phyloP scores from a whole-genome alignment of 257 asterid genomes.

The Solanum microdontum region DNA sequence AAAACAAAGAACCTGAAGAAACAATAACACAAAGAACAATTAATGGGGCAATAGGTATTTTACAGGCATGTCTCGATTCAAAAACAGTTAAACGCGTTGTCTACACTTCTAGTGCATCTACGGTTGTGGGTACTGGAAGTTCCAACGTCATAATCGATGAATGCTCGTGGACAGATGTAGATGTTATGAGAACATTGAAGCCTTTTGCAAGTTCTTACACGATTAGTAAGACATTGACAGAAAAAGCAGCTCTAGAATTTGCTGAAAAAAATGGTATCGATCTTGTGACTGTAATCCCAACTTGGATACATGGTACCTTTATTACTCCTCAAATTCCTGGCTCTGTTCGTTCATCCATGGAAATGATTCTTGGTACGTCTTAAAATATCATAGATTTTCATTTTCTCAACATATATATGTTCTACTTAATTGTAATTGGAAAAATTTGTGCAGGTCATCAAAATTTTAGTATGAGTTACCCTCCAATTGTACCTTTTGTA shows the following conservation, averaged over 20 bases:
- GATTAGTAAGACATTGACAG: slow-evolving; percentile 38
- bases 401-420: neutral
- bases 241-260: slow-evolving; percentile 32
- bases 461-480: neutral
- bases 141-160: slow-evolving; percentile 18
- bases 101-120: slow-evolving; percentile 36
- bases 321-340: slow-evolving; percentile 29
- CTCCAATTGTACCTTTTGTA: slow-evolving; percentile 4
- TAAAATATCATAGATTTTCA: neutral
- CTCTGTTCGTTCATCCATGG: neutral
- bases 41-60: slow-evolving; percentile 22
- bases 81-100: slow-evolving; percentile 39
- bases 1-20: slow-evolving; percentile 33
- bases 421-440: neutral
- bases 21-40: slow-evolving; percentile 9
- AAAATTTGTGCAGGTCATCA: neutral
- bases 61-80: slow-evolving; percentile 23
- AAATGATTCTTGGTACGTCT: neutral
- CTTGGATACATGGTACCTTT: slow-evolving; percentile 54
- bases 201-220: slow-evolving; percentile 13
- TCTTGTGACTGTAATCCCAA: slow-evolving; percentile 35
- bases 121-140: neutral
- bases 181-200: neutral
- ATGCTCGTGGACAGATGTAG: slow-evolving; percentile 22
- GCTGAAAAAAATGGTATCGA: slow-evolving; percentile 43